Percentiles rank a stretch among this genome's conserved stretches.
Evolutionary conservation across 2,329 filamentous ascomycete genomes (phyloP).

Genomic region (Cadophora malorum): DNA sequence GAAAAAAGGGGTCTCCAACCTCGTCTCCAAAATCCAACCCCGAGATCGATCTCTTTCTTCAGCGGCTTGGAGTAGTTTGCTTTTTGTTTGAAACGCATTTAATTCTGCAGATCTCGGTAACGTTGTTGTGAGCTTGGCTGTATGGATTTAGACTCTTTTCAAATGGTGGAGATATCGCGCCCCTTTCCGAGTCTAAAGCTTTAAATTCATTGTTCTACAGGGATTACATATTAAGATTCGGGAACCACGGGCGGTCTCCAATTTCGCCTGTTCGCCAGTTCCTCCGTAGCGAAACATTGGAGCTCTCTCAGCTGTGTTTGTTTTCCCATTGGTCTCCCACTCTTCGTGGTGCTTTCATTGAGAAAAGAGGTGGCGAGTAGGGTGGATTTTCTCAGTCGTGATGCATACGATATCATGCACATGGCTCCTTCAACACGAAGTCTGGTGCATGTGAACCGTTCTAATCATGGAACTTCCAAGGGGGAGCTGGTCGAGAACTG

Average conservation of each 20-base stretch:
- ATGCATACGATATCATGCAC: constrained; percentile 22
- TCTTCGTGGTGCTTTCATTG: background rate
- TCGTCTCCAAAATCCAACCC: background rate
- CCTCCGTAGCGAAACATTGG: background rate
- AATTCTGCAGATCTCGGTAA: background rate
- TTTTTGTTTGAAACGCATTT: constrained; percentile 7
- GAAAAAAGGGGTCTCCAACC: constrained; percentile 4
- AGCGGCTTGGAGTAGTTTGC: background rate
- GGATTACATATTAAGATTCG: constrained; percentile 11
- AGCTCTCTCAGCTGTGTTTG: background rate
- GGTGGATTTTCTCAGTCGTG: background rate
- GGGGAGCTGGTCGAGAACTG: constrained; percentile 11
- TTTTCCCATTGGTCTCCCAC: background rate
- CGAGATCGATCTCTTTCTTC: background rate
- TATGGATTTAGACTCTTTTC: background rate
- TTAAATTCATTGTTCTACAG: constrained; percentile 10
- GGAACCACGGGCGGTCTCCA: constrained; percentile 16
- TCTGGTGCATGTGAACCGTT: constrained; percentile 23
- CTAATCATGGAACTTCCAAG: constrained; percentile 27
- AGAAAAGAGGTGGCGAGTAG: constrained; percentile 22
- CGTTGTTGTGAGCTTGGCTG: background rate
- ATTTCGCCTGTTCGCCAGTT: constrained; percentile 13
- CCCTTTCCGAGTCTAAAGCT: constrained; percentile 16
- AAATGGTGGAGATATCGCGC: constrained; percentile 20
- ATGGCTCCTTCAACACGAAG: constrained; percentile 25